A percentile compares a stretch with the other conserved stretches of the same genome.
Conservation (phyloP, 371 early-diverging fungal genomes). For the Mortierella sp. region DNA sequence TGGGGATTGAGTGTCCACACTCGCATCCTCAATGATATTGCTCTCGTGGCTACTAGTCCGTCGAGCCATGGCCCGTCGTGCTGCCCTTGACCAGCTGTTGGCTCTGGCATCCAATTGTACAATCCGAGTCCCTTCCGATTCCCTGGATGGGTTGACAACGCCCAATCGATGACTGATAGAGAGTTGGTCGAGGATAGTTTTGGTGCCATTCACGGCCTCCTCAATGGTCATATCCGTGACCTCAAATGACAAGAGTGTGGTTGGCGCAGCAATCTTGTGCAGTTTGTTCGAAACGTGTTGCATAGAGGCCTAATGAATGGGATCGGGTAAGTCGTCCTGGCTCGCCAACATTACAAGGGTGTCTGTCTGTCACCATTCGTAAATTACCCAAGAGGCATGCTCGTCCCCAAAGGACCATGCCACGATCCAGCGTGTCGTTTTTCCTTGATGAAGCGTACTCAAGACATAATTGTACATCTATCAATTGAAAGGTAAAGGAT, state of each 20-base stretch:
- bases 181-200: constrained; percentile 8
- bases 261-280: constrained; percentile 31
- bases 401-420: constrained; percentile 45
- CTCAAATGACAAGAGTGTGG: constrained; percentile 19
- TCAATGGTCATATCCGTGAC: not conserved
- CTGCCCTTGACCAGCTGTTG: constrained; percentile 47
- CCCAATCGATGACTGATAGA: not conserved
- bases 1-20: not conserved
- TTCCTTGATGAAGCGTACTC: constrained; percentile 45
- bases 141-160: not conserved
- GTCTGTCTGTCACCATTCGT: no score
- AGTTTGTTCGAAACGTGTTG: constrained; percentile 27
- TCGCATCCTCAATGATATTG: not conserved
- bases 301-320: constrained; percentile 18
- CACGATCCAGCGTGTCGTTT: constrained; percentile 37
- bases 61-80: constrained; percentile 35
- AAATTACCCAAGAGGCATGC: constrained; percentile 27
- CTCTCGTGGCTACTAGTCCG: not conserved
- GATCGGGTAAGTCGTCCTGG: not conserved
- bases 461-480: constrained; percentile 41
- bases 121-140: not conserved
- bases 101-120: constrained; percentile 5
- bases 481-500: not conserved
- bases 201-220: not conserved
- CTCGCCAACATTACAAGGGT: not conserved